A percentile compares a stretch with the other conserved stretches of the same genome.
Evolutionary conservation across 371 early-diverging fungal genomes (phyloP).

Genomic region (Mucor piriformis): DNA sequence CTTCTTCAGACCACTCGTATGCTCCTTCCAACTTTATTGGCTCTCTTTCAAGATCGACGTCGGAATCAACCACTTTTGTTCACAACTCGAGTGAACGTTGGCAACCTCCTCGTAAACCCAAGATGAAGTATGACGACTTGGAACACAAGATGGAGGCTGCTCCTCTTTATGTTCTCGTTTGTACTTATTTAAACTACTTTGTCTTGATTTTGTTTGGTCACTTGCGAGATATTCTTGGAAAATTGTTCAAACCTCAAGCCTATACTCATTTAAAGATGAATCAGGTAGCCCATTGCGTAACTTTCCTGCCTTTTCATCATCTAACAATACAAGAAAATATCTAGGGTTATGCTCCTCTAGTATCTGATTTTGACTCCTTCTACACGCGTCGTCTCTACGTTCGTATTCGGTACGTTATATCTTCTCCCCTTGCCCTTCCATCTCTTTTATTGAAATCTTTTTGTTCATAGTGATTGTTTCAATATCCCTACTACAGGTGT

Average conservation of each 20-base stretch:
- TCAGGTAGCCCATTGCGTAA: too few species aligned
- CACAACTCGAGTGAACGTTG: conserved; percentile 20
- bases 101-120: conserved; percentile 34
- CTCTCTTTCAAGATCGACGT: conserved; percentile 25
- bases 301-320: too few species aligned
- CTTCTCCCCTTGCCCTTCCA: too few species aligned
- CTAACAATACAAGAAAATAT: too few species aligned
- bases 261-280: conserved; percentile 74
- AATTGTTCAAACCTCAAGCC: conserved; percentile 68
- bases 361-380: conserved; percentile 96
- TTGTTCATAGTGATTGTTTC: conserved; percentile 92
- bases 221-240: conserved; percentile 87
- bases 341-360: conserved; percentile 91
- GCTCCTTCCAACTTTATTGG: conserved; percentile 22
- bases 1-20: conserved; percentile 28
- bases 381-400: conserved; percentile 94
- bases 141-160: conserved; percentile 55
- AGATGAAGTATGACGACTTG: conserved; percentile 40
- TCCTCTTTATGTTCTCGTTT: conserved; percentile 80
- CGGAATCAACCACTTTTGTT: conserved; percentile 18
- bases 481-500: conserved; percentile 97
- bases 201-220: conserved; percentile 95
- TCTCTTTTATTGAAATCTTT: too few species aligned
- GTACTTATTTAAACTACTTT: conserved; percentile 96
- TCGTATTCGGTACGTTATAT: conserved; percentile 78